Conservation (phyloP, 2,329 filamentous ascomycete genomes). For the Aspergillus piperis region DNA sequence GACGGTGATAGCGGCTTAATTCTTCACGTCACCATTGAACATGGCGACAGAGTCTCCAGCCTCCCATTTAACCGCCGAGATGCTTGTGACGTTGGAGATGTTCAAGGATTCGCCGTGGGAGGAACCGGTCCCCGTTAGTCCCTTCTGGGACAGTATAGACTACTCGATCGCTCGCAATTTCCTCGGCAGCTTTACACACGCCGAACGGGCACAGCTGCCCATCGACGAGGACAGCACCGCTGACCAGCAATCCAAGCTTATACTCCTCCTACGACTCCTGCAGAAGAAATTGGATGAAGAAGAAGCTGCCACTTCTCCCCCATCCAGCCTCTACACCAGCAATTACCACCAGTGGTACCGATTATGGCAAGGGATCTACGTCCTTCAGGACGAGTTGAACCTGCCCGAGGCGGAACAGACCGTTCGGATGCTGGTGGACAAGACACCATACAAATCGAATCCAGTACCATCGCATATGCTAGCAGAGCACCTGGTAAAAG, state of each 20-base stretch:
- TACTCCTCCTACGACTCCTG: not conserved
- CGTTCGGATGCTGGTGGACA: not conserved
- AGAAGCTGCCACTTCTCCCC: not conserved
- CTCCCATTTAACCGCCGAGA: no score
- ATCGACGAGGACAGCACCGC: not conserved
- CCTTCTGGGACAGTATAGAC: not conserved
- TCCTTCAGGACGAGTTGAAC: not conserved
- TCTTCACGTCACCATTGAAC: no score
- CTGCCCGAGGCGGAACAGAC: not conserved
- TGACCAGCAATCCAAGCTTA: not conserved
- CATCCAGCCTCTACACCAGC: not conserved
- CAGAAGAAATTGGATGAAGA: not conserved
- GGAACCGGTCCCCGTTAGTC: not conserved
- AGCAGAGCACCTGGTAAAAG: not conserved
- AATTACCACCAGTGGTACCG: not conserved
- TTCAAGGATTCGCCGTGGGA: not conserved
- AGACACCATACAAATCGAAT: not conserved
- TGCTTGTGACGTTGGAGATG: no score
- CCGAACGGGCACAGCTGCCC: not conserved
- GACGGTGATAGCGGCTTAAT: no score
- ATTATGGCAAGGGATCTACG: not conserved
- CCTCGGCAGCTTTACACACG: not conserved
- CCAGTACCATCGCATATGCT: not conserved
- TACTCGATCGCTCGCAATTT: not conserved
- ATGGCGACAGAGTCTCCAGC: no score